Base-by-base conservation (phyloP, 2,329 filamentous ascomycete genomes). In the Hymenoscyphus albidus region DNA sequence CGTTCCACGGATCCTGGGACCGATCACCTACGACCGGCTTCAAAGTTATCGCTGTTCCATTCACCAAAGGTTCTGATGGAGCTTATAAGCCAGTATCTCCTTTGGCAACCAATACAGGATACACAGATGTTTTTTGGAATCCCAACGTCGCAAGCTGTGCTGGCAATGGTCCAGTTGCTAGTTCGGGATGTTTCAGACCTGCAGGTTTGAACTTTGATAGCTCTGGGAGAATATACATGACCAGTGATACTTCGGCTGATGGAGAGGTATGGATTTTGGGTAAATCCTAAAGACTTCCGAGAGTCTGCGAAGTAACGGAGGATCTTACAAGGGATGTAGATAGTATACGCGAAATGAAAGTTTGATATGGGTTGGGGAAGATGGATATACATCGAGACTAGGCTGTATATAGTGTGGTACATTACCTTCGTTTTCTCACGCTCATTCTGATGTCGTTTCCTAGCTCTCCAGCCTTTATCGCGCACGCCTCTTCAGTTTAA, bases 1-100 rank as follows among this genome's bases (percentile, higher is more conserved):
- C 67, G 13, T 68, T 68, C 64, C 68, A 70, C 27, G 68, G 68
- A 14, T 67, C 65, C 22, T 70, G 67, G 67, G 59, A 70, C 31
- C 59, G 67, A 12, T 40, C 42, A 4, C 65, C 65, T 3, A 48
- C 68, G 0, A 70, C 67, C 1, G 68, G 68, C 5, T 70, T 66
- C 55, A 68, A 70, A 56, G 31, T 68, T 0, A 64, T 67, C 0
- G 62, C 56, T n/a, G 63, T 70, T 6, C 64, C 68, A 3, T 70
- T 70, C 31, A 56, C 48, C 5, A 67, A 64, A 42, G 66, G 64
- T 2, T 39, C n/a, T n/a, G 62, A 65, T 64, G 68, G 68, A 10
- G 39, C 39, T 5, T 67, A 67, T 44, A 61, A 59, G 13, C 68
- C 67, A 4, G 60, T 57, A 1, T 59, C 62, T 10, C 48, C 59